phyloP scores from a whole-genome alignment of 148 eudicot species.

The Rhododendron kiyosumense region DNA sequence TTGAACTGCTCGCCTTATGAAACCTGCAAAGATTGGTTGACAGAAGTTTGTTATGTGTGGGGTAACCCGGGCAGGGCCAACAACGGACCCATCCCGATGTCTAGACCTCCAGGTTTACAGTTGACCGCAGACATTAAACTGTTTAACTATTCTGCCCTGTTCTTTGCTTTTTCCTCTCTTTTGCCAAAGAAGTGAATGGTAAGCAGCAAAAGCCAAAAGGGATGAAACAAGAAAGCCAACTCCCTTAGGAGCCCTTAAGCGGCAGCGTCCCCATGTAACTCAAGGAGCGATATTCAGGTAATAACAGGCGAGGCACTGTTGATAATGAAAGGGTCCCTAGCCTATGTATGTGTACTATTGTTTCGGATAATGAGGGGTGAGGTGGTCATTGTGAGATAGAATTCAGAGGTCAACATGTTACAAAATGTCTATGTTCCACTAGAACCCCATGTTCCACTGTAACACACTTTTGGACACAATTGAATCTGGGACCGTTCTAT shows the following conservation, averaged over 20 bases:
- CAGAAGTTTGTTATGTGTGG: not conserved
- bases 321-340: not conserved
- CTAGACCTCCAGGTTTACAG: not conserved
- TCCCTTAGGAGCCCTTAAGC: not conserved
- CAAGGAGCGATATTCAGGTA: not conserved
- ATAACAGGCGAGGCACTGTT: not conserved
- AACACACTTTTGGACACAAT: too few species aligned
- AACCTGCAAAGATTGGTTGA: not conserved
- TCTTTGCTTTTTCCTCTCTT: not conserved
- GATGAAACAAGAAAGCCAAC: not conserved
- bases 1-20: not conserved
- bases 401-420: not conserved
- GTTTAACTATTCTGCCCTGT: not conserved
- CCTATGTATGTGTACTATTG: not conserved
- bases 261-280: not conserved
- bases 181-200: not conserved
- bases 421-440: not conserved
- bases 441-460: not conserved
- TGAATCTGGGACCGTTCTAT: too few species aligned
- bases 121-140: not conserved
- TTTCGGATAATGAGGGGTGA: not conserved
- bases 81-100: not conserved
- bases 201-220: not conserved
- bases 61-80: not conserved
- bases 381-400: not conserved